Evolutionary conservation across 208 protist genomes (phyloP).

Genomic region (Naegleria fowleri): DNA sequence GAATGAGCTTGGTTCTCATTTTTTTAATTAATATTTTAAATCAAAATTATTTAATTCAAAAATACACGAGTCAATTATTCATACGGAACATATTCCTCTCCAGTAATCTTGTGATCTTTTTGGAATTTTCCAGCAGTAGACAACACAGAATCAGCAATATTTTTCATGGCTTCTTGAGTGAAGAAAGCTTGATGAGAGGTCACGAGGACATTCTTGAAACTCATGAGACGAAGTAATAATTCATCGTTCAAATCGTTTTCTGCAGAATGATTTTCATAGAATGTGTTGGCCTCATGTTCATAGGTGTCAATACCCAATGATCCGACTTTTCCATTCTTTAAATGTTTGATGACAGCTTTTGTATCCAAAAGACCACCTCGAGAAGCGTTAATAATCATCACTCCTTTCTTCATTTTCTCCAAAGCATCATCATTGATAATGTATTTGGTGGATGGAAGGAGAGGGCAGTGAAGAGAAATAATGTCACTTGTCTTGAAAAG

Average conservation of each 20-base stretch:
- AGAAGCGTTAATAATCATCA: conserved; percentile 62
- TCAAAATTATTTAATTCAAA: too few species aligned
- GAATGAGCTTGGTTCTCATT: neutral
- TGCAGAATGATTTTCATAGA: conserved; percentile 50
- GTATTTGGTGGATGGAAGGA: conserved; percentile 49
- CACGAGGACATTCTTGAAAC: conserved; percentile 9
- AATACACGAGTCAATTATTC: neutral
- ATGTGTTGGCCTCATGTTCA: conserved; percentile 53
- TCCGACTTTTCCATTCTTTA: conserved; percentile 52
- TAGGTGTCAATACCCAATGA: conserved; percentile 59
- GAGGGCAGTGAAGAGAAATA: conserved; percentile 59
- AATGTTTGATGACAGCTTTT: conserved; percentile 46
- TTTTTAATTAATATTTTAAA: neutral
- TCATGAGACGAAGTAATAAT: neutral
- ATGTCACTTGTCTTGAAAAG: conserved; percentile 54
- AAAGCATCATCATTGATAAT: conserved; percentile 59
- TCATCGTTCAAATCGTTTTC: conserved; percentile 32
- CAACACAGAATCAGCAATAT: conserved; percentile 1
- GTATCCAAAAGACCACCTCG: conserved; percentile 59
- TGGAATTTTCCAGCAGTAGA: neutral
- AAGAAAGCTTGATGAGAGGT: conserved; percentile 21
- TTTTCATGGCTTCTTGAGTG: neutral
- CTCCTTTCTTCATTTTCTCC: conserved; percentile 52
- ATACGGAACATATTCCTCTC: neutral
- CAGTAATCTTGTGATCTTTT: neutral